A percentile compares a stretch with the other conserved stretches of the same genome.
These are phyloP conservation scores for Zizania latifolia DNA, from an alignment of 176 grass and related monocot species.

Conservation along the genomic window DNA sequence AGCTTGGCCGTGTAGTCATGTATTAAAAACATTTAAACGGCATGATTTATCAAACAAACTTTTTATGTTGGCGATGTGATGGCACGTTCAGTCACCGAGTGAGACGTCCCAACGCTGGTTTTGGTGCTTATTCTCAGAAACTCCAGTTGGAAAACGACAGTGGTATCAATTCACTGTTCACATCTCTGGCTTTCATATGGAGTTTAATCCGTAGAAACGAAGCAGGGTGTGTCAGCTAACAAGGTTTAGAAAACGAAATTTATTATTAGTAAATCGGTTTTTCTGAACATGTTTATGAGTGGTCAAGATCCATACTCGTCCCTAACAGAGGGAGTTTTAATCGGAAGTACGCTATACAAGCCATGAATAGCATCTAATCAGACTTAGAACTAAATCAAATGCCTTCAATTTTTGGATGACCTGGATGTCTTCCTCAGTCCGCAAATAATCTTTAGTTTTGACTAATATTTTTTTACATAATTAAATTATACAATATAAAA, in stretches of 20 bases:
- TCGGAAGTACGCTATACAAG: not conserved
- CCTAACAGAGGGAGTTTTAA: too few species aligned
- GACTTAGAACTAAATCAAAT: not conserved
- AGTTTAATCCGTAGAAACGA: not conserved
- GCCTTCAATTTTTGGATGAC: constrained; percentile 1
- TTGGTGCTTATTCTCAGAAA: not conserved
- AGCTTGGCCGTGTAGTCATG: too few species aligned
- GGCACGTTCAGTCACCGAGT: not conserved
- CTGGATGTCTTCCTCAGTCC: too few species aligned
- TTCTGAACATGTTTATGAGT: not conserved
- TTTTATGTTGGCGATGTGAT: not conserved
- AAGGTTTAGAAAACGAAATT: too few species aligned
- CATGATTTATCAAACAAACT: not conserved
- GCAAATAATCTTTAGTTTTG: too few species aligned
- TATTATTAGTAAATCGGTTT: too few species aligned
- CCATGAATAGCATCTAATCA: not conserved
- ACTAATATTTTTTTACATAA: too few species aligned
- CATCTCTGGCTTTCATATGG: not conserved
- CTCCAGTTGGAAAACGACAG: too few species aligned
- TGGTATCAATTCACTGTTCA: not conserved
- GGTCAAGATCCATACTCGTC: too few species aligned
- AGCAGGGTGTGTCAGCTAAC: too few species aligned
- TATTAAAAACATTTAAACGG: not conserved
- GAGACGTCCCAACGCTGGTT: constrained; percentile 18
- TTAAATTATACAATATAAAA: too few species aligned